A percentile compares a stretch with the other conserved stretches of the same genome.
Conservation (phyloP, 139 green algal genomes). For the Zygnema cylindricum region DNA sequence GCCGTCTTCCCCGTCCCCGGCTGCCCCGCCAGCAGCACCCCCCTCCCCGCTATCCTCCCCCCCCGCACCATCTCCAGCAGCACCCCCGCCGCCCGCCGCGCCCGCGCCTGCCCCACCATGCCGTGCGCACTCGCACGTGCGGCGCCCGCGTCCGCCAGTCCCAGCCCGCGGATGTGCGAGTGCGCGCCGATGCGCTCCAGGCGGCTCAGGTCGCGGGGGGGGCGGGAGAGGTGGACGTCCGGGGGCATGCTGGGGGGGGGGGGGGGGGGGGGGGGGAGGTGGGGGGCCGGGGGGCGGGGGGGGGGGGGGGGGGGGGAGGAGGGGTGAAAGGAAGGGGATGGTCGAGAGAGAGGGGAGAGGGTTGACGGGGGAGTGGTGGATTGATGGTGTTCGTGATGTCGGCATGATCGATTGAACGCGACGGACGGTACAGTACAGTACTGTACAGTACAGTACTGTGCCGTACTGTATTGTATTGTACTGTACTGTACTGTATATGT, state of each 20-base stretch:
- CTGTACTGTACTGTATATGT: not conserved
- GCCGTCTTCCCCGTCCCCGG: conserved; percentile 97
- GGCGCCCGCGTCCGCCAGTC: conserved; percentile 93
- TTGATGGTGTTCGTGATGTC: not conserved
- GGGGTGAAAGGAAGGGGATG: conserved; percentile 13
- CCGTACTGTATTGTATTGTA: not conserved
- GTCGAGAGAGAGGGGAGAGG: conserved; percentile 18
- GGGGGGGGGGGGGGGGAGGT: not conserved
- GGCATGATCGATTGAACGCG: not conserved
- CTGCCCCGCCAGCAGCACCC: conserved; percentile 92
- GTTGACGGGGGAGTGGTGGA: not conserved
- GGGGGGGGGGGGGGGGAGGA: conserved; percentile 1
- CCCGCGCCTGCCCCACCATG: conserved; percentile 92
- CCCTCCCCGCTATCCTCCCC: conserved; percentile 93
- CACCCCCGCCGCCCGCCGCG: conserved; percentile 91
- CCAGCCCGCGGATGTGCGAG: conserved; percentile 96
- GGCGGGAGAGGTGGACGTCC: not conserved
- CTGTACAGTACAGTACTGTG: not conserved
- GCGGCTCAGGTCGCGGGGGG: not conserved
- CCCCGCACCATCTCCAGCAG: conserved; percentile 96
- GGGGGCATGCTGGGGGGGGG: conserved; percentile 2
- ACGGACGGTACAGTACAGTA: not conserved
- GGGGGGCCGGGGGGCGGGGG: conserved; percentile 1
- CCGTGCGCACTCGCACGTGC: conserved; percentile 90
- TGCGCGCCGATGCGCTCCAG: conserved; percentile 94